phyloP scores from a whole-genome alignment of 208 protist genomes.

The Leishmania guyanensis region DNA sequence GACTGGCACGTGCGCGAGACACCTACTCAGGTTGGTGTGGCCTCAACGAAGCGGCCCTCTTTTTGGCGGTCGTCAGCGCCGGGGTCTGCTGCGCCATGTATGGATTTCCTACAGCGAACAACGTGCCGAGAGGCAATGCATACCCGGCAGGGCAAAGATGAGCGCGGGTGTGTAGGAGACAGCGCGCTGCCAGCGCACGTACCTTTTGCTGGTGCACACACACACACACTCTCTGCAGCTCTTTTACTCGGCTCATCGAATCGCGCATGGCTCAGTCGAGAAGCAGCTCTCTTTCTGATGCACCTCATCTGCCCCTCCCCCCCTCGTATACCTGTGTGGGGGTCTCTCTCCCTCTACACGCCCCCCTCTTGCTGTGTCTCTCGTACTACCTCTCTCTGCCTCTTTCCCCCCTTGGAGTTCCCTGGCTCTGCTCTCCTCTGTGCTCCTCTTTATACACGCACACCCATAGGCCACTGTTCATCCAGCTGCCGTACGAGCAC shows the following conservation, averaged over 20 bases:
- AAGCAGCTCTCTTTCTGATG: background rate
- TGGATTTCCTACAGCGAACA: background rate
- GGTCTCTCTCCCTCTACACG: no score
- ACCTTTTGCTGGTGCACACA: background rate
- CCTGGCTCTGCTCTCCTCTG: background rate
- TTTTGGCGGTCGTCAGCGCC: background rate
- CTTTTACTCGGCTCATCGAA: background rate
- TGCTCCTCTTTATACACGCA: background rate
- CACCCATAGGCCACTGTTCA: background rate
- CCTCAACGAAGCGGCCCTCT: background rate
- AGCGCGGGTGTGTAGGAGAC: background rate
- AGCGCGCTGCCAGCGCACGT: background rate
- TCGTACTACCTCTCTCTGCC: background rate
- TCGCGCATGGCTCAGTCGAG: background rate
- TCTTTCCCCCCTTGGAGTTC: background rate
- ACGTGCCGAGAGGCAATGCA: background rate
- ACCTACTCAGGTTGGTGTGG: background rate
- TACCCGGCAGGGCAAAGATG: background rate
- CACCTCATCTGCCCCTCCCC: background rate
- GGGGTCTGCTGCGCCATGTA: background rate
- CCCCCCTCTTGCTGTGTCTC: no score
- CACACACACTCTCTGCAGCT: background rate
- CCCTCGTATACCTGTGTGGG: background rate
- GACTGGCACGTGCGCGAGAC: background rate
- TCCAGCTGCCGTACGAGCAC: background rate